Evolutionary conservation across 805 yeast genomes (phyloP), one percentile per base, ranked within the genome.

Genomic region (Alloascoidea africana): DNA sequence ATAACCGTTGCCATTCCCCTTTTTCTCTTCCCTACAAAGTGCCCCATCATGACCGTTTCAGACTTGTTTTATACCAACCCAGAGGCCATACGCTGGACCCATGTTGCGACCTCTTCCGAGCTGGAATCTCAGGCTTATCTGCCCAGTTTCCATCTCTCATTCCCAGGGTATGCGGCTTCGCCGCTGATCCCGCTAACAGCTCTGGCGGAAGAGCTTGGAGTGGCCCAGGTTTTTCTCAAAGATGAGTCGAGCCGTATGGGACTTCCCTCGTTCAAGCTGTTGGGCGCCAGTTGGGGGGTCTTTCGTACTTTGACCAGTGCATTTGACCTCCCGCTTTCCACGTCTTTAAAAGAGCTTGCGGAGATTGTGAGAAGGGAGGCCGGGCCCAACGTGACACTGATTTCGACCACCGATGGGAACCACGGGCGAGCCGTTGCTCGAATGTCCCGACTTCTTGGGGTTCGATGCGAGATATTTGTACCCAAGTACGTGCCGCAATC

Each of bases 211-310:
- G 13, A 8, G 8, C 30, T 23, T 23, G 30, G 30, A 8, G 30
- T 23, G 8, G n/a, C 8, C 13, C 30, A 23, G 8, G 30, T 23
- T n/a, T 23, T 23, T 23, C 30, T 23, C 30, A 23, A 23, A 23
- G n/a, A 23, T 23, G 30, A 23, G n/a, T 8, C 30, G 8, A 23
- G n/a, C n/a, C 8, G 30, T 8, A 23, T 23, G 30, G 30, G 30
- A 8, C 30, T 23, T 23, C 30, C 30, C n/a, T 23, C 30, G 8
- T 23, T 23, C 30, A 23, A 23, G n/a, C n/a, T 23, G n/a, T 23
- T 23, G n/a, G 30, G 30, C 30, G 30, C 30, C n/a, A 23, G 30
- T 23, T 23, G 30, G 30, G 30, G 30, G n/a, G 30, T 23, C 30
- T 23, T 23, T n/a, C 8, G 30, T 8, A 23, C 30, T 8, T n/a